Conservation (phyloP, 2,329 filamentous ascomycete species). For the Samsoniella hepiali region DNA sequence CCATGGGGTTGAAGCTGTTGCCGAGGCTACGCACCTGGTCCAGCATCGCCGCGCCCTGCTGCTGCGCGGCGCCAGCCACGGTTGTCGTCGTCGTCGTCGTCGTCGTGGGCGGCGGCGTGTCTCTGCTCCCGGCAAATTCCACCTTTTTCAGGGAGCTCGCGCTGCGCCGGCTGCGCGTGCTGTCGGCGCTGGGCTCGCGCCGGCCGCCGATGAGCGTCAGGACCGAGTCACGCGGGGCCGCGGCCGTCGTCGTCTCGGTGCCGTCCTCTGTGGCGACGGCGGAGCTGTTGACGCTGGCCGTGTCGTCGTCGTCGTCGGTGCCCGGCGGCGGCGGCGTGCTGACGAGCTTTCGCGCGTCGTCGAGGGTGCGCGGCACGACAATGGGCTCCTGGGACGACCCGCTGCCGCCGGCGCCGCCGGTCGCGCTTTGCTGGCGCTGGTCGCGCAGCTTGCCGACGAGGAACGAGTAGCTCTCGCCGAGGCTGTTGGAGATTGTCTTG, state of each 20-base stretch:
- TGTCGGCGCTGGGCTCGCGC: constrained; percentile 76
- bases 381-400: constrained; percentile 42
- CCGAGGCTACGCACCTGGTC: constrained; percentile 81
- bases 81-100: not conserved
- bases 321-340: constrained; percentile 66
- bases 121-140: constrained; percentile 44
- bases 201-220: constrained; percentile 69
- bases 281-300: constrained; percentile 56
- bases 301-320: constrained; percentile 49
- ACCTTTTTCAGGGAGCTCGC: constrained; percentile 59
- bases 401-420: constrained; percentile 25
- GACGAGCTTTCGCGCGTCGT: constrained; percentile 87
- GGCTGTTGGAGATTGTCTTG: constrained; percentile 84
- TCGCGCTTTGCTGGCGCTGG: constrained; percentile 48
- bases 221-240: constrained; percentile 58
- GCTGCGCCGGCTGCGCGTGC: constrained; percentile 62
- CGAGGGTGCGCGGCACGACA: constrained; percentile 79
- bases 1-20: constrained; percentile 79
- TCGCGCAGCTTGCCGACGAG: constrained; percentile 85
- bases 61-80: constrained; percentile 28
- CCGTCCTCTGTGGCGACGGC: constrained; percentile 42
- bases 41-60: constrained; percentile 58
- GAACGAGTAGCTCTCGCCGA: constrained; percentile 92
- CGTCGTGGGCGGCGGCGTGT: not conserved
- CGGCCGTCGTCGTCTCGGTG: constrained; percentile 26